Base-by-base conservation (phyloP, 148 eudicot species). In the Diospyros lotus region DNA sequence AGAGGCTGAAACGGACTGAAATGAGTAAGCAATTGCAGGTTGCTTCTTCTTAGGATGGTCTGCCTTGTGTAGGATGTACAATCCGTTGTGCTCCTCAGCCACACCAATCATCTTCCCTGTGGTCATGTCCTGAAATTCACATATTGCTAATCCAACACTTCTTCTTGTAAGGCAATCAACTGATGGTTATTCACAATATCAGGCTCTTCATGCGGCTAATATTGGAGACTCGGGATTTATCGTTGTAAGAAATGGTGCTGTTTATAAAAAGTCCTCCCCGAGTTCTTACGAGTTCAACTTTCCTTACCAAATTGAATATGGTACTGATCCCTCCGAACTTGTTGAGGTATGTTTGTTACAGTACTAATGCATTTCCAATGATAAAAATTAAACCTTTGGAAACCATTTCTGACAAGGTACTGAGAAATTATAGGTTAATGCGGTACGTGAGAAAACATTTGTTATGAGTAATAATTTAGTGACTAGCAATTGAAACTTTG, bases 161-260 rank as follows among this genome's bases (percentile, higher is more conserved):
- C 53, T 41, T 52, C 69, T 50, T 9, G 6, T 51, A 18, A 50
- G 71, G 42, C 15, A 17, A 53, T 51, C 13, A 56, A 61, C 68
- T 72, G 64, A 64, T 59, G 40, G 15, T 38, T 75, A 69, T 17
- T 15, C 59, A 51, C 41, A 65, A 63, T 56, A 65, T 56, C 84
- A 89, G 97, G 86, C 77, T 72, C 90, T 91, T 76, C 88, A 86
- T 65, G 92, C 88, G 67, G 94, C 89, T 75, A 89, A 91, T 74
- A 84, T 89, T 74, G 97, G 97, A 58, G 90, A 91, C 76, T 74
- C 97, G 3, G 92, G 90, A 59, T 88, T 87, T 75, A 59, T 89
- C 17, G 63, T 89, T 53, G 68, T 89, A 62, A 80, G 97, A 76
- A 79, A 88, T 64, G 94, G 87, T 58, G 67, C 70, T 50, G 76